A percentile compares a stretch with the other conserved stretches of the same genome.
phyloP scores from a whole-genome alignment of 139 green algal species.

The Prasinococcaceae sp. region DNA sequence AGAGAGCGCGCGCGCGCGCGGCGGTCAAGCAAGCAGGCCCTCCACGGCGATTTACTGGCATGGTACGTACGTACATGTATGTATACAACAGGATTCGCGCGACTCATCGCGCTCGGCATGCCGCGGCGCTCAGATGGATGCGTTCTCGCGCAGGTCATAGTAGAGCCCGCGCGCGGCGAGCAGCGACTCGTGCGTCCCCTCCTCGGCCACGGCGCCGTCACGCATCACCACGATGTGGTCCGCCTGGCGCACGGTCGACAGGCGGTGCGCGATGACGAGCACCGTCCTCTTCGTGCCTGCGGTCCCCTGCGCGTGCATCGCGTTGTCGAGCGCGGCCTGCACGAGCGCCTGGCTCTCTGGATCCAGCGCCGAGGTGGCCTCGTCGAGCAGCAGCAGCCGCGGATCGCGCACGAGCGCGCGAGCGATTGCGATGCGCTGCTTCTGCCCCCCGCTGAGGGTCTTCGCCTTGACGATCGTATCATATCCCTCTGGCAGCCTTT shows the following conservation, averaged over 20 bases:
- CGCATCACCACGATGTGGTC: conserved; percentile 65
- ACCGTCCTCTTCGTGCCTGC: too few species aligned
- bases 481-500: conserved; percentile 26
- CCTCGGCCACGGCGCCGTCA: conserved; percentile 41
- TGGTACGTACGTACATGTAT: too few species aligned
- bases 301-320: background rate
- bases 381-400: conserved; percentile 46
- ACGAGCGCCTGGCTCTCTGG: conserved; percentile 38
- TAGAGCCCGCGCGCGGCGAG: too few species aligned
- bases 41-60: too few species aligned
- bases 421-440: conserved; percentile 71
- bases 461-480: conserved; percentile 49
- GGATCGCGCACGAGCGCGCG: conserved; percentile 52
- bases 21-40: too few species aligned
- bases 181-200: conserved; percentile 32
- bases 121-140: too few species aligned
- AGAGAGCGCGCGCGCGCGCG: too few species aligned
- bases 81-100: too few species aligned
- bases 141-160: too few species aligned
- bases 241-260: conserved; percentile 64
- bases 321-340: conserved; percentile 38
- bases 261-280: conserved; percentile 72
- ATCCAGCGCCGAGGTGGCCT: conserved; percentile 45
- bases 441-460: conserved; percentile 75
- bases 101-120: too few species aligned